Conservation (phyloP, 352 stramenopile genomes). For the Phytophthora idaei region DNA sequence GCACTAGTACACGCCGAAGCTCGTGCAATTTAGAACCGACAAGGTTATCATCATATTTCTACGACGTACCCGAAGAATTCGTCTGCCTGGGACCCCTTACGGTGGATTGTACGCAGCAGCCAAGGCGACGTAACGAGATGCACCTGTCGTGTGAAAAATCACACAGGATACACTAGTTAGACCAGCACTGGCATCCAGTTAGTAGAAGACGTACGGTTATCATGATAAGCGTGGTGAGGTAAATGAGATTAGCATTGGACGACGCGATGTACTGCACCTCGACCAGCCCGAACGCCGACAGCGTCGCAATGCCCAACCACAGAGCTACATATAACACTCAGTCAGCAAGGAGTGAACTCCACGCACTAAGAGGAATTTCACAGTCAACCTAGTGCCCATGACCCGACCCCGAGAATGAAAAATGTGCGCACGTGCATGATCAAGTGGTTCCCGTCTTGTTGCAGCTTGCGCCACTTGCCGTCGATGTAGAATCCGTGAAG, state of each 20-base stretch:
- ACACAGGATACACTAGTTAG: not conserved
- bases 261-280: conserved; percentile 59
- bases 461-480: conserved; percentile 56
- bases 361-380: no score
- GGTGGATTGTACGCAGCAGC: conserved; percentile 70
- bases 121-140: conserved; percentile 65
- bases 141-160: conserved; percentile 32
- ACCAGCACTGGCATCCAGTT: conserved; percentile 2
- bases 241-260: conserved; percentile 65
- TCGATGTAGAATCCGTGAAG: conserved; percentile 78
- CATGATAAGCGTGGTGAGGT: conserved; percentile 64
- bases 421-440: conserved; percentile 77
- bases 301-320: conserved; percentile 61
- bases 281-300: conserved; percentile 69
- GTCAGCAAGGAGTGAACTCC: no score
- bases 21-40: not conserved
- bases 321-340: conserved; percentile 38
- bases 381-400: conserved; percentile 50
- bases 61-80: conserved; percentile 61
- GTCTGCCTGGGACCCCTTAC: conserved; percentile 70
- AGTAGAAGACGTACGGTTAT: conserved; percentile 47
- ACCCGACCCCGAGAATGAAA: conserved; percentile 54
- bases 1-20: conserved; percentile 23
- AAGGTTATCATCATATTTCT: not conserved
- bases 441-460: conserved; percentile 65